Evolutionary conservation across 139 green algal genomes (phyloP).

Genomic region (Closterium sp.): DNA sequence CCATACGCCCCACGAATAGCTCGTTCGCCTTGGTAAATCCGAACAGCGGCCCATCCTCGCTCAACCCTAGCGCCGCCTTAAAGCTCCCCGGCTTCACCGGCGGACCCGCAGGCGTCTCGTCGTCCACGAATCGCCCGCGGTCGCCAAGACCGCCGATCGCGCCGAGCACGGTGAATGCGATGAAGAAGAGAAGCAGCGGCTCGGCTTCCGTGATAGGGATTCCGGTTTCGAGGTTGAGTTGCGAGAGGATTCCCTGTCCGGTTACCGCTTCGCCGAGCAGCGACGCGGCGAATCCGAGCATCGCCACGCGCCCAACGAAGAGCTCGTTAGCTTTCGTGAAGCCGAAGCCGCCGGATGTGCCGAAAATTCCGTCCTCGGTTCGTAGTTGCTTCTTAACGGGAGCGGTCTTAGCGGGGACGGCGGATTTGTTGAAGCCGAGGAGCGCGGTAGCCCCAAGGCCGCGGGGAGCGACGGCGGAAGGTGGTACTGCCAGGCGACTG

Average conservation of each 20-base stretch:
- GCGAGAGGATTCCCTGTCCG: conserved; percentile 71
- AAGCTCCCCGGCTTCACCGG: conserved; percentile 25
- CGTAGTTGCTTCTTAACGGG: no score
- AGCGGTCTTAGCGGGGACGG: no score
- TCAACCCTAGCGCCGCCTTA: no score
- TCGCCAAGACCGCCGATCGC: conserved; percentile 42
- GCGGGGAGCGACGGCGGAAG: neutral
- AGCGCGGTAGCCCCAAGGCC: neutral
- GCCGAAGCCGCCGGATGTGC: conserved; percentile 48
- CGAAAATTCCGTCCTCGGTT: conserved; percentile 18
- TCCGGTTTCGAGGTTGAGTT: conserved; percentile 68
- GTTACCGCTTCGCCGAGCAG: conserved; percentile 74
- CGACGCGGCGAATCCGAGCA: conserved; percentile 71
- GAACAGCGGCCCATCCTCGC: conserved; percentile 39
- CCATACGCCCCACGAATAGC: conserved; percentile 76
- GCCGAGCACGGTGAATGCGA: conserved; percentile 45
- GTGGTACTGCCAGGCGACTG: neutral
- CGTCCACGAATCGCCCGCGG: conserved; percentile 31
- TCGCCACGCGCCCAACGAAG: conserved; percentile 73
- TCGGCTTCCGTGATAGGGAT: conserved; percentile 69
- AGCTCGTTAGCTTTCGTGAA: conserved; percentile 79
- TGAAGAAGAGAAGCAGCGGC: conserved; percentile 65
- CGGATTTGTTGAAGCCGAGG: no score
- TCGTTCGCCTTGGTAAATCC: conserved; percentile 72
- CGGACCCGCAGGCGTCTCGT: conserved; percentile 45